These are phyloP conservation scores for Cyphellophora attinorum DNA, from an alignment of 2,329 filamentous ascomycete species.

Conservation along the genomic window DNA sequence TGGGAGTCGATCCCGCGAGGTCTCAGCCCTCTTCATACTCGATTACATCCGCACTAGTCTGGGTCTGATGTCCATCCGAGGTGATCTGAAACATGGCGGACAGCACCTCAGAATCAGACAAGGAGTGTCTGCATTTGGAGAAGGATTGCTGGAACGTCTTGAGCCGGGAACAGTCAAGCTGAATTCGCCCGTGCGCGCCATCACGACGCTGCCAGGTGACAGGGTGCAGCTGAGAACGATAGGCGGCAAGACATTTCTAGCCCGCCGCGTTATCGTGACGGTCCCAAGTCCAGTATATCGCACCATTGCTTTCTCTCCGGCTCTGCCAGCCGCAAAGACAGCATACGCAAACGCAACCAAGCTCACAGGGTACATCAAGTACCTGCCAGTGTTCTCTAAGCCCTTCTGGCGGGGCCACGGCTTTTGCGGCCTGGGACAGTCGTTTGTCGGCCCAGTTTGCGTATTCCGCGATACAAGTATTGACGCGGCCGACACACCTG, in stretches of 20 bases:
- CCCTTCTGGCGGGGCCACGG: conserved; percentile 34
- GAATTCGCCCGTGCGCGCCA: conserved; percentile 20
- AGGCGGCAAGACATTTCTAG: conserved; percentile 18
- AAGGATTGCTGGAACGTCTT: conserved; percentile 27
- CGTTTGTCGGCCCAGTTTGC: conserved; percentile 35
- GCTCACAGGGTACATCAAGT: conserved; percentile 39
- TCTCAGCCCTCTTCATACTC: conserved; percentile 46
- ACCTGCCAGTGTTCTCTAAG: conserved; percentile 32
- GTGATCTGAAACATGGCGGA: conserved; percentile 43
- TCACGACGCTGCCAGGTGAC: conserved; percentile 21
- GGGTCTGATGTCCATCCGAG: conserved; percentile 44
- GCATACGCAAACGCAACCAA: conserved; percentile 24
- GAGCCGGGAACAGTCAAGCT: conserved; percentile 20
- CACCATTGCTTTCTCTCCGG: conserved; percentile 38
- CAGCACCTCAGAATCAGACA: conserved; percentile 42
- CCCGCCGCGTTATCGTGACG: conserved; percentile 39
- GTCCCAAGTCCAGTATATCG: conserved; percentile 38
- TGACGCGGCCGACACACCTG: background rate
- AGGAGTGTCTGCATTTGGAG: conserved; percentile 36
- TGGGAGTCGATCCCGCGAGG: no score
- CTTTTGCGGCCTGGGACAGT: conserved; percentile 33
- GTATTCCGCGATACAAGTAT: conserved; percentile 38
- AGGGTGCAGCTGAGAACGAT: conserved; percentile 19
- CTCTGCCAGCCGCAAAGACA: conserved; percentile 26
- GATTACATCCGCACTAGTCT: conserved; percentile 45